Base-by-base conservation (phyloP, 2,329 filamentous ascomycete species). In the Colletotrichum shisoi region DNA sequence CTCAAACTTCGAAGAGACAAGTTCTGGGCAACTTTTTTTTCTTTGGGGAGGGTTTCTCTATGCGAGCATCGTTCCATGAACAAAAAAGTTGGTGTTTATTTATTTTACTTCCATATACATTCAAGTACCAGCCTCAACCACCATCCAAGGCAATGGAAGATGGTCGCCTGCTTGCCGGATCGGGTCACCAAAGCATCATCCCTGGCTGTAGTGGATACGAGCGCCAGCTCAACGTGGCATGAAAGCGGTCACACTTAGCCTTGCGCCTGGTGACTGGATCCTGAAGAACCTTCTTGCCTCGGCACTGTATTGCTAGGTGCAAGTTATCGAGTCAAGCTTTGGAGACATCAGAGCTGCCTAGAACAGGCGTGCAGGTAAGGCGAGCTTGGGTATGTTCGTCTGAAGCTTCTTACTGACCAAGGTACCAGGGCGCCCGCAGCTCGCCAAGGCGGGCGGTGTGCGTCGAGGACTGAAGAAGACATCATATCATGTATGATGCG, bases 181-280 rank as follows among this genome's bases (percentile, higher is more conserved):
- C 27, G 8, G 34, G 34, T 46, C 27, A n/a, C 27, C 13, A 15
- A 37, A 21, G 24, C 42, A 57, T 46, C 27, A 37, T 21, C 13
- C n/a, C 42, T 34, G n/a, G 42, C 12, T 48, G 13, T 21, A 48
- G 27, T 4, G 5, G n/a, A 37, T 6, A 24, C 17, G 42, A 12
- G 31, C 31, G 21, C n/a, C 27, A 11, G n/a, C 19, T 15, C 17
- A 44, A 24, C 44, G 13, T 39, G 17, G 27, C 31, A 52, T 57
- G 51, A 51, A 8, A 24, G 59, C 52, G 13, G 31, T 15, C 17
- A 34, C 11, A 37, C 46, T 19, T 34, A 6, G 49, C 49, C 49
- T 63, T 42, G 64, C 31, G 53, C 58, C 8, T 34, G 31, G 64
- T 54, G n/a, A 57, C 17, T 58, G 60, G 40, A 67, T 53, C 60